A percentile compares a stretch with the other conserved stretches of the same genome.
These are phyloP conservation scores for Fusarium sambucinum DNA, from an alignment of 2,329 filamentous ascomycete species.

Conservation along the genomic window DNA sequence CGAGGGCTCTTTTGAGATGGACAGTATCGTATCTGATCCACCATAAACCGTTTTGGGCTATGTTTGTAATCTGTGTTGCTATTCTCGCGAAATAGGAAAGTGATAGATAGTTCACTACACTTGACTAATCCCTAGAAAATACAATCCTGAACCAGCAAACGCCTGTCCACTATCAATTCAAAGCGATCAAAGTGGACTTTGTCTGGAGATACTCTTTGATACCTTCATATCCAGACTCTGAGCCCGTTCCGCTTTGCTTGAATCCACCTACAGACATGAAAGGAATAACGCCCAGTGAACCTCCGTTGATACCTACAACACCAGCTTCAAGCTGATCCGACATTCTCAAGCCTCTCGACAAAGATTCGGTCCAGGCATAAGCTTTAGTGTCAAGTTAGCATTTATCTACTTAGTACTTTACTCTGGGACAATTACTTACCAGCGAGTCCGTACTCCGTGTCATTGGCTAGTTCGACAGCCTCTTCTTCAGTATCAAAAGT, in stretches of 20 bases:
- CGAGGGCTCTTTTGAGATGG: background rate
- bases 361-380: slow-evolving; percentile 1
- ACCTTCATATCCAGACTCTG: slow-evolving; percentile 1
- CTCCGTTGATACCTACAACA: background rate
- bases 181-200: background rate
- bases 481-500: background rate
- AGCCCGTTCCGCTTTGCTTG: background rate
- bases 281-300: background rate
- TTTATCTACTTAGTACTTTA: too few species aligned
- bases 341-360: background rate
- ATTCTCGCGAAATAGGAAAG: too few species aligned
- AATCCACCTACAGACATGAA: background rate
- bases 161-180: background rate
- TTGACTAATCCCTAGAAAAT: background rate
- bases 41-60: too few species aligned
- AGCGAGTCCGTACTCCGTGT: background rate
- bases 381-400: background rate
- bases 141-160: fast-evolving
- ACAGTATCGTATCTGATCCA: background rate
- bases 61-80: background rate
- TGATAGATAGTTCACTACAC: too few species aligned
- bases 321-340: slow-evolving; percentile 3
- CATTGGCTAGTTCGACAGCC: background rate
- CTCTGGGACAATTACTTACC: background rate
- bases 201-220: slow-evolving; percentile 5